Evolutionary conservation across 345 rosid genomes (phyloP).

Genomic region (Garcia nutans): DNA sequence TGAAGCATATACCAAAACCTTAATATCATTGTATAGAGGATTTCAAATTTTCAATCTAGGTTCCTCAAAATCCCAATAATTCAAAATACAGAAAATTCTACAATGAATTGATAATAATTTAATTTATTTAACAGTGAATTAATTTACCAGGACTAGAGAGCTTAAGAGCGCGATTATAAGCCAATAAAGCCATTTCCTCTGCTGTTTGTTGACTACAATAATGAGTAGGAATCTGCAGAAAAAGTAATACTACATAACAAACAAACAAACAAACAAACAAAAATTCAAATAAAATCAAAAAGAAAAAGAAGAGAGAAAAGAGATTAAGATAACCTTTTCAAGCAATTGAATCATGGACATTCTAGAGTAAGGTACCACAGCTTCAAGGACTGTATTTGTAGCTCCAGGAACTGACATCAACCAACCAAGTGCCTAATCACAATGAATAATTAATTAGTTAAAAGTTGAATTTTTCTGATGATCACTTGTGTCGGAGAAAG

Average conservation of each 20-base stretch:
- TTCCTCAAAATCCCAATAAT: no score
- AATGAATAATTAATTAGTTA: neutral
- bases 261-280: neutral
- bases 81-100: neutral
- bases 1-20: neutral
- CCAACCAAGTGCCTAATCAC: conserved; percentile 63
- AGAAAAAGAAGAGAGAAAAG: neutral
- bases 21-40: no score
- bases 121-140: neutral
- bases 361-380: conserved; percentile 72
- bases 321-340: conserved; percentile 46
- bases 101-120: neutral
- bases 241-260: neutral
- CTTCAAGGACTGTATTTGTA: conserved; percentile 79
- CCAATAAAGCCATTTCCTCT: conserved; percentile 70
- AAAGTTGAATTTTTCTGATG: neutral
- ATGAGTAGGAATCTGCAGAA: conserved; percentile 56
- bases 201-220: conserved; percentile 60
- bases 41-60: no score
- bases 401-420: conserved; percentile 90
- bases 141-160: conserved; percentile 67
- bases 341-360: conserved; percentile 66
- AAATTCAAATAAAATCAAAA: neutral
- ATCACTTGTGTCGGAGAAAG: neutral
- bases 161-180: conserved; percentile 87